Conservation (phyloP, 2,329 filamentous ascomycete genomes). For the Emergomyces pasteurianus region DNA sequence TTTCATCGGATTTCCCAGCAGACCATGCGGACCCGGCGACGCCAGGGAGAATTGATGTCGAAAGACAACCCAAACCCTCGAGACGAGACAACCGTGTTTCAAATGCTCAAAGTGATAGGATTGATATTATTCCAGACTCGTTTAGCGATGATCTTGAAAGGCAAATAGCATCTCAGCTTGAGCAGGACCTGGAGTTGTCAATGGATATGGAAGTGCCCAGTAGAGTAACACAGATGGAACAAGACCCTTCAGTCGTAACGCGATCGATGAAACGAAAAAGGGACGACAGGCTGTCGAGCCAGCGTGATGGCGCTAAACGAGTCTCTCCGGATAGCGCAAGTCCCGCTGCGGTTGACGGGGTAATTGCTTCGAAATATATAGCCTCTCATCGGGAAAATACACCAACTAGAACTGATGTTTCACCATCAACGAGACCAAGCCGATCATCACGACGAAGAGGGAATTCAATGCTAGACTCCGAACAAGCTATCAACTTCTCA, state of each 20-base stretch:
- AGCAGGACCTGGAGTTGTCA: slow-evolving; percentile 31
- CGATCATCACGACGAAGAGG: background rate
- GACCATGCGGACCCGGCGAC: background rate
- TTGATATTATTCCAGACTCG: slow-evolving; percentile 20
- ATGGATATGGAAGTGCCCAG: slow-evolving; percentile 18
- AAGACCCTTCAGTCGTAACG: slow-evolving; percentile 3
- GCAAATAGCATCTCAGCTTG: slow-evolving; percentile 34
- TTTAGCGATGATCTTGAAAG: slow-evolving; percentile 32
- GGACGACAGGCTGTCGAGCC: background rate
- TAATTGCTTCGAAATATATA: background rate
- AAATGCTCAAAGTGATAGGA: background rate
- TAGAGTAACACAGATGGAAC: background rate
- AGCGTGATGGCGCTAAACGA: slow-evolving; percentile 1
- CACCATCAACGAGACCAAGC: background rate
- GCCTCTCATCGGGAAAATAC: background rate
- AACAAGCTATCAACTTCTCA: background rate
- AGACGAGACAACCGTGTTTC: background rate
- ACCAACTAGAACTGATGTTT: background rate
- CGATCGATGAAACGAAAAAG: slow-evolving; percentile 21
- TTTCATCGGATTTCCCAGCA: background rate
- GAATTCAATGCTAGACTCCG: slow-evolving; percentile 11
- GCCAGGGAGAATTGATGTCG: background rate
- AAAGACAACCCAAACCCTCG: background rate
- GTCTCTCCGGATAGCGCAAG: background rate
- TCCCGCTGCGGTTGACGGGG: background rate